Evolutionary conservation across 306 rosid species (phyloP).

Genomic region (Sicyos edulis): DNA sequence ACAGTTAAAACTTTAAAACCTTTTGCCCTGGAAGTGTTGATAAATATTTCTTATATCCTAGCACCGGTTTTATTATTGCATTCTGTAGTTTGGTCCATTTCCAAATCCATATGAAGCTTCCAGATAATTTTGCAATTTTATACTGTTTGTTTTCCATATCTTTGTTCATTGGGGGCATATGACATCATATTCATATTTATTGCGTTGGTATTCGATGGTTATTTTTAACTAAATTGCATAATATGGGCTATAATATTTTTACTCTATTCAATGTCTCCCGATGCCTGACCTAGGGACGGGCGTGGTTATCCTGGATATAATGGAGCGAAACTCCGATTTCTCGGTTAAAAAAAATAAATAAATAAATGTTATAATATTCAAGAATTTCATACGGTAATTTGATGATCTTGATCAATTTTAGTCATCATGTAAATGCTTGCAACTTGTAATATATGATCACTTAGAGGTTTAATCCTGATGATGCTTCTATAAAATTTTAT

Average conservation of each 20-base stretch:
- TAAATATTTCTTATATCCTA: not conserved
- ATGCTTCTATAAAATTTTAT: not conserved
- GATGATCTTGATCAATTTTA: not conserved
- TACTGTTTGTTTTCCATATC: not conserved
- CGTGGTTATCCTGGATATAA: too few relatives aligned
- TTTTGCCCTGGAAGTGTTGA: not conserved
- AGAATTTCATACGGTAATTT: not conserved
- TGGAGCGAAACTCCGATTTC: too few relatives aligned
- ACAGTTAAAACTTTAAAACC: not conserved
- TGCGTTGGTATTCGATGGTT: not conserved
- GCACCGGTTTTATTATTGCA: constrained; percentile 8
- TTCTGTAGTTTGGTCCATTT: not conserved
- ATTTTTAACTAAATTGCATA: not conserved
- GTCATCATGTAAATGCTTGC: constrained; percentile 2
- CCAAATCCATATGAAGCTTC: not conserved
- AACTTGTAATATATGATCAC: not conserved
- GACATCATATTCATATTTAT: not conserved
- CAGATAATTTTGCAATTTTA: not conserved
- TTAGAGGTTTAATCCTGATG: not conserved
- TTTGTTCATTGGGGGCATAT: not conserved
- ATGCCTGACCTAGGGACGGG: too few relatives aligned
- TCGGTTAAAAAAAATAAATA: too few relatives aligned
- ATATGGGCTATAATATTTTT: not conserved
- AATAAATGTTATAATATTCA: too few relatives aligned
- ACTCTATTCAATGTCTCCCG: too few relatives aligned